These are phyloP conservation scores for Prunus persica DNA, from an alignment of 306 rosid species.

Conservation along the genomic window DNA sequence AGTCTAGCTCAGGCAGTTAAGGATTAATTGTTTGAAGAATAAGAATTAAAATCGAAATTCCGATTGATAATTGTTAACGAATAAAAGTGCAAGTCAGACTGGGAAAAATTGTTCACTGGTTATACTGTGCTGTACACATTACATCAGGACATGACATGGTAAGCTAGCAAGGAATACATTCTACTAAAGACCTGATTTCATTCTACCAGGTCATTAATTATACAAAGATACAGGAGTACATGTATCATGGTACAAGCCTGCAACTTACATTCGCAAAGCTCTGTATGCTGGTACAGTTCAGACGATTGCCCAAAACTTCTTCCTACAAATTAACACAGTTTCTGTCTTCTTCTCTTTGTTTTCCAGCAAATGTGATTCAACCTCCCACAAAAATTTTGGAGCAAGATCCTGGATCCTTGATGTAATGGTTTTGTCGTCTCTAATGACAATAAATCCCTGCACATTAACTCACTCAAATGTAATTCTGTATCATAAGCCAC, in stretches of 20 bases:
- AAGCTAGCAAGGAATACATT: neutral
- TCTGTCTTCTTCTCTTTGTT: conserved; percentile 66
- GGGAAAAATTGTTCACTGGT: neutral
- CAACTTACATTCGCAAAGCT: neutral
- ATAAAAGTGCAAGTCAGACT: neutral
- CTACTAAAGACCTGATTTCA: conserved; percentile 4
- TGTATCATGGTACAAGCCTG: neutral
- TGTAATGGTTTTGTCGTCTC: conserved; percentile 56
- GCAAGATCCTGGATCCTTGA: conserved; percentile 66
- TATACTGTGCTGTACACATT: neutral
- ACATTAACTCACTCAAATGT: conserved; percentile 14
- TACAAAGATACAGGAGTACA: neutral
- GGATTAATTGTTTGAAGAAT: neutral
- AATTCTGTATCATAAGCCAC: neutral
- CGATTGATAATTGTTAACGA: neutral
- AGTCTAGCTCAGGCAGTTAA: neutral
- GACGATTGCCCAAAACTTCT: conserved; percentile 84
- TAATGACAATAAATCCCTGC: conserved; percentile 79
- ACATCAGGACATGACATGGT: neutral
- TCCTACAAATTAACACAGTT: conserved; percentile 70
- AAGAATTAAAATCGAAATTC: neutral
- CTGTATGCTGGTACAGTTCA: conserved; percentile 15
- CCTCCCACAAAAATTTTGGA: conserved; percentile 74
- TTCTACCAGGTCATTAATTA: conserved; percentile 7
- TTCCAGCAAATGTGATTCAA: conserved; percentile 53